phyloP scores from a whole-genome alignment of 495 filamentous ascomycete genomes.

The Tuber brumale region DNA sequence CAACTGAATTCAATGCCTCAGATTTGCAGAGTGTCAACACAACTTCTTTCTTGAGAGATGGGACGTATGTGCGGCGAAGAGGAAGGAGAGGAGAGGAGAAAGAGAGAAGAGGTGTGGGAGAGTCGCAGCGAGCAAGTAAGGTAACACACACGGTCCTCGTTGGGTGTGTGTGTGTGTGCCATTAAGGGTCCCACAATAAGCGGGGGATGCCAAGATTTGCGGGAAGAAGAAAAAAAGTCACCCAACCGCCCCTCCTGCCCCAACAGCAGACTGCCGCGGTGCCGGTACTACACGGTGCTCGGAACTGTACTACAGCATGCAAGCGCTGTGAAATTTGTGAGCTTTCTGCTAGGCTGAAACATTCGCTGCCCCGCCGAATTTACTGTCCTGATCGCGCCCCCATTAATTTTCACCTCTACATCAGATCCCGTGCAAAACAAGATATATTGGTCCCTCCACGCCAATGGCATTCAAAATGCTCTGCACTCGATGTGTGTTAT shows the following conservation, averaged over 20 bases:
- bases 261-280: background rate
- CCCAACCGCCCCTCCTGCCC: constrained; percentile 38
- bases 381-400: background rate
- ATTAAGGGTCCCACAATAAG: background rate
- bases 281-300: too few relatives aligned
- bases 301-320: background rate
- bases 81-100: constrained; percentile 5
- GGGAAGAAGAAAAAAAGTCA: constrained; percentile 21
- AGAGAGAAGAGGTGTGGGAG: background rate
- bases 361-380: background rate
- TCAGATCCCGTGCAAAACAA: background rate
- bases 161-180: constrained; percentile 11
- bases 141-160: background rate
- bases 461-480: background rate
- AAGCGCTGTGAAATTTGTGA: background rate
- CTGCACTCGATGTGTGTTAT: background rate
- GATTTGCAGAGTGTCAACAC: constrained; percentile 32
- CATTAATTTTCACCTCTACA: background rate
- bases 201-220: constrained; percentile 25
- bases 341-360: background rate
- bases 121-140: background rate
- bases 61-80: constrained; percentile 21
- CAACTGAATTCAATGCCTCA: constrained; percentile 40
- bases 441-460: background rate
- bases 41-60: constrained; percentile 36